These are phyloP conservation scores for Fonsecaea multimorphosa DNA, from an alignment of 2,329 filamentous ascomycete genomes.

Conservation along the genomic window DNA sequence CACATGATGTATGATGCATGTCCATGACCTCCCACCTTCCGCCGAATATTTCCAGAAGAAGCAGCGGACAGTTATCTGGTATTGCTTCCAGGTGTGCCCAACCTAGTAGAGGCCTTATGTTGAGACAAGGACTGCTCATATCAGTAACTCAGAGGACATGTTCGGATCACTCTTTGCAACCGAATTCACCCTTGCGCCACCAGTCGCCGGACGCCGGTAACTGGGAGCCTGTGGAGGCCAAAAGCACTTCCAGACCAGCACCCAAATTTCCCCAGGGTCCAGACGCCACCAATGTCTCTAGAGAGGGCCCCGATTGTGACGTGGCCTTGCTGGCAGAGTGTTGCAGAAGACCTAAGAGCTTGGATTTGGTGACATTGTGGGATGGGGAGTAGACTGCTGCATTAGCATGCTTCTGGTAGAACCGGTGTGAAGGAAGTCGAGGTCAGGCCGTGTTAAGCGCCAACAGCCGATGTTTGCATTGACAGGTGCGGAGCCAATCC, in stretches of 20 bases:
- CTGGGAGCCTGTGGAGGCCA: neutral
- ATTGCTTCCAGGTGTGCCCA: neutral
- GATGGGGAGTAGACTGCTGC: neutral
- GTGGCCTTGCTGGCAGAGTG: neutral
- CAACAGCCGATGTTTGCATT: constrained; percentile 2
- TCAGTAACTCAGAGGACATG: neutral
- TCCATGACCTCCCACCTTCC: neutral
- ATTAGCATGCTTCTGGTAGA: neutral
- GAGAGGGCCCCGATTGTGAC: neutral
- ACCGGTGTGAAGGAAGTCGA: constrained; percentile 4
- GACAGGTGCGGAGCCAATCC: constrained; percentile 1
- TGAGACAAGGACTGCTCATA: neutral
- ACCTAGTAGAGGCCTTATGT: neutral
- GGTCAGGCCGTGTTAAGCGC: constrained; percentile 1
- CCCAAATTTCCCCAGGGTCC: neutral
- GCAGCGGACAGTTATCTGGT: neutral
- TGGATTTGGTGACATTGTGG: constrained; percentile 3
- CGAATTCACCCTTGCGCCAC: neutral
- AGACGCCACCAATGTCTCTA: neutral
- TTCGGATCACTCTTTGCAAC: neutral
- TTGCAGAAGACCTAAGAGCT: neutral
- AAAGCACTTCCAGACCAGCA: neutral
- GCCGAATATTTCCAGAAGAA: neutral
- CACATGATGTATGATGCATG: neutral
- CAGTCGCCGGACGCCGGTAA: neutral